A percentile compares a stretch with the other conserved stretches of the same genome.
Evolutionary conservation across 2,329 filamentous ascomycete genomes (phyloP).

Genomic region (Zymoseptoria crescenta): DNA sequence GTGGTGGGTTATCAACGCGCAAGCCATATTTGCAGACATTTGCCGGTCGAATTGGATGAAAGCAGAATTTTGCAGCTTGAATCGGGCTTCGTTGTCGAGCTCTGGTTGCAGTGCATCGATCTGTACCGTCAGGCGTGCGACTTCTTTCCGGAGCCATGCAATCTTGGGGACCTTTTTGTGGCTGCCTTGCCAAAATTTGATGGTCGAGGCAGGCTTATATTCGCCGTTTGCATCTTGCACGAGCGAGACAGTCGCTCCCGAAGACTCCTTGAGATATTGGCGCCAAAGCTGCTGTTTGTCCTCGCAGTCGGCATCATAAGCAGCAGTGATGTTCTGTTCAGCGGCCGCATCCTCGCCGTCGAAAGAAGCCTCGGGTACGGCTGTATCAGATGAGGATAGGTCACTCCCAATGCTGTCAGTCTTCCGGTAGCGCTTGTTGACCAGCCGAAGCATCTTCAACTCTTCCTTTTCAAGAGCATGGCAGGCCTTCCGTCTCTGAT

Average conservation of each 20-base stretch:
- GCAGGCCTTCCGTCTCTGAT: constrained; percentile 1
- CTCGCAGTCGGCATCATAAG: constrained; percentile 4
- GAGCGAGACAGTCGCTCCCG: not conserved
- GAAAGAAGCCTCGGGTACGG: not conserved
- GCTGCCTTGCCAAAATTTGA: constrained; percentile 6
- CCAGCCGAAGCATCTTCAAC: constrained; percentile 2
- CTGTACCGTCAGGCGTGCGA: constrained; percentile 9
- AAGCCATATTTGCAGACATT: constrained; percentile 12
- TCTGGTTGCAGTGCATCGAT: constrained; percentile 7
- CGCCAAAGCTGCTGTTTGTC: constrained; percentile 7
- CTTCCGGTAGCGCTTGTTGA: constrained; percentile 8
- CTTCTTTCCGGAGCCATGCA: constrained; percentile 8
- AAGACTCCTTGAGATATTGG: constrained; percentile 3
- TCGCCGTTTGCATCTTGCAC: not conserved
- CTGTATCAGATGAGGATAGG: constrained; percentile 1
- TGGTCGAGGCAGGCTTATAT: not conserved
- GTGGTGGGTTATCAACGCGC: constrained; percentile 8
- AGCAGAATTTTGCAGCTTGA: constrained; percentile 9
- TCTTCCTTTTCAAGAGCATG: constrained; percentile 8
- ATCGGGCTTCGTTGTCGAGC: constrained; percentile 10
- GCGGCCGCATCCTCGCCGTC: not conserved
- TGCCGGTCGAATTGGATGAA: constrained; percentile 14
- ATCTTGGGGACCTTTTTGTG: constrained; percentile 6
- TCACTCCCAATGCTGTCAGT: not conserved
- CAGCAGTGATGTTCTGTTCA: not conserved